A percentile compares a stretch with the other conserved stretches of the same genome.
These are phyloP conservation scores for Kluyveromyces marxianus DNA, from an alignment of 1,139 yeast species.

Conservation along the genomic window DNA sequence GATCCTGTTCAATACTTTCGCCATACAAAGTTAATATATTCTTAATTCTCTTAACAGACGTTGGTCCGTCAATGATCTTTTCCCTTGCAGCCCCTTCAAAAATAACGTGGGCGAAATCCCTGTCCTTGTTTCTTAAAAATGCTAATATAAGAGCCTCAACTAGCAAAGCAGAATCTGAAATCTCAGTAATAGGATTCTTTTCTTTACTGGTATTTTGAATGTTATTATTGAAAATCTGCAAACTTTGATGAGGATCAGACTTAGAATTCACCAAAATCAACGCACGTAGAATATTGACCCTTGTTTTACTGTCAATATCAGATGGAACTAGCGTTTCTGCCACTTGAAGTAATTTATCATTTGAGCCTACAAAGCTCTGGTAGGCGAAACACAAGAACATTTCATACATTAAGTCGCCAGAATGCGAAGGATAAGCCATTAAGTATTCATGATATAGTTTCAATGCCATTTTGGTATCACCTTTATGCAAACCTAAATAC, in stretches of 20 bases:
- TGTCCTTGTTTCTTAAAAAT: slow-evolving; percentile 43
- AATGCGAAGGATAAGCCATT: slow-evolving; percentile 30
- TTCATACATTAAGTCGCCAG: slow-evolving; percentile 33
- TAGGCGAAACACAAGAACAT: slow-evolving; percentile 35
- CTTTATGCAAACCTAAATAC: slow-evolving; percentile 34
- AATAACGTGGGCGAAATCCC: slow-evolving; percentile 57
- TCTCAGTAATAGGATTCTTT: slow-evolving; percentile 29
- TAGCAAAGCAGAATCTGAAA: slow-evolving; percentile 42
- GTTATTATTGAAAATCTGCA: slow-evolving; percentile 47
- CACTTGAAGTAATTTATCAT: slow-evolving; percentile 32
- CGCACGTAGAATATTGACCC: slow-evolving; percentile 34
- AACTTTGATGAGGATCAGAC: slow-evolving; percentile 39
- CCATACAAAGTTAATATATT: slow-evolving; percentile 50
- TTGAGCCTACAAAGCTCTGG: slow-evolving; percentile 36
- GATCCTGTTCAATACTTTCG: slow-evolving; percentile 35
- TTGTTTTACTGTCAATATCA: slow-evolving; percentile 31
- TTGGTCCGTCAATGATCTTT: slow-evolving; percentile 36
- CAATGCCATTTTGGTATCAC: slow-evolving; percentile 36
- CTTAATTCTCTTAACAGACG: slow-evolving; percentile 40
- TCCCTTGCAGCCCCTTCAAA: slow-evolving; percentile 48
- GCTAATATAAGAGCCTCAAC: slow-evolving; percentile 49
- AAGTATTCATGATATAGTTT: slow-evolving; percentile 44
- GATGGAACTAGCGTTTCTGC: slow-evolving; percentile 43
- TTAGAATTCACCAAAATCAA: slow-evolving; percentile 43
- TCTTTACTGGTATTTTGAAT: slow-evolving; percentile 31